phyloP scores from a whole-genome alignment of 2,329 filamentous ascomycete species.

The Davidsoniella eucalypti region DNA sequence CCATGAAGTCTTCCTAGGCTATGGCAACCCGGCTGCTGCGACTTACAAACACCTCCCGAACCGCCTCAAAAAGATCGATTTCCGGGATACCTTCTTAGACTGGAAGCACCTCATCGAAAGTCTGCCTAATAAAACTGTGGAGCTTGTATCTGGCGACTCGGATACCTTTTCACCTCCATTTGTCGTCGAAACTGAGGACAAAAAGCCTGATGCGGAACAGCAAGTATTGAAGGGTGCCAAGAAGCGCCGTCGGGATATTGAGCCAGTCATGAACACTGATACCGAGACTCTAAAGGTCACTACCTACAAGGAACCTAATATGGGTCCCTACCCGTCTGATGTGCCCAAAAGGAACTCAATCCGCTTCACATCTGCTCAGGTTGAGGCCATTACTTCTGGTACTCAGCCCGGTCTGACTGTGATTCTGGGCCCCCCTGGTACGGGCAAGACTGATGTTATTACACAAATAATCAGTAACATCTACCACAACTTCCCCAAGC shows the following conservation, averaged over 20 bases:
- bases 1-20: conserved; percentile 93
- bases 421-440: conserved; percentile 87
- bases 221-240: conserved; percentile 35
- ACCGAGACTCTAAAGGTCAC: conserved; percentile 62
- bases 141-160: conserved; percentile 54
- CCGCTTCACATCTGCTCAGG: conserved; percentile 78
- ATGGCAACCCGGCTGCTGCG: conserved; percentile 79
- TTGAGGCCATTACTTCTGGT: conserved; percentile 84
- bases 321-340: conserved; percentile 77
- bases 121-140: conserved; percentile 71
- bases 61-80: conserved; percentile 65
- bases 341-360: conserved; percentile 65
- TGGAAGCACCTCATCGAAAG: conserved; percentile 90
- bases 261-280: conserved; percentile 44
- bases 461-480: conserved; percentile 98
- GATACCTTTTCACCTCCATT: conserved; percentile 77
- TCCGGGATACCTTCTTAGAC: conserved; percentile 84
- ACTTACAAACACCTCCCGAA: conserved; percentile 71
- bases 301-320: conserved; percentile 78
- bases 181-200: conserved; percentile 52
- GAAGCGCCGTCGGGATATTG: conserved; percentile 69
- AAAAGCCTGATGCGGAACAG: conserved; percentile 29
- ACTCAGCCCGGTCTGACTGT: conserved; percentile 88
- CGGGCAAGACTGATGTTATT: conserved; percentile 96
- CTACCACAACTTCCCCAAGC: conserved; percentile 90